Evolutionary conservation across 768 basidiomycete genomes (phyloP).

Genomic region (Pleurotus pulmonarius): DNA sequence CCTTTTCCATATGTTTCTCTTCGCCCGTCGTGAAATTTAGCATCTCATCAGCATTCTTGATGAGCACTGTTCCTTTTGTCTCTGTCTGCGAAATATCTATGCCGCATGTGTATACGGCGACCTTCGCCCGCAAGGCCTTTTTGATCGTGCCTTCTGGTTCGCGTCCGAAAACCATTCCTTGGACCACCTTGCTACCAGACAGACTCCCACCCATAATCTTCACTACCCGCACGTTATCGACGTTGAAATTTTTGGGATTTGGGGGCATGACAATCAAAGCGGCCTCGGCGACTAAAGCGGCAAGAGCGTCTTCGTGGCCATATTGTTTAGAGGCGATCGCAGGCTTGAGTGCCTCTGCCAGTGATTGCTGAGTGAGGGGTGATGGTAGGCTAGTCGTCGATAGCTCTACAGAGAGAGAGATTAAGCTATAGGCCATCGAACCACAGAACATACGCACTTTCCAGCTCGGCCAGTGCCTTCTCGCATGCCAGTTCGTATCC

Average conservation of each 20-base stretch:
- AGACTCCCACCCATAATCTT: slow-evolving; percentile 97
- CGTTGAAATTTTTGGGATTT: slow-evolving; percentile 91
- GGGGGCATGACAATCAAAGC: slow-evolving; percentile 88
- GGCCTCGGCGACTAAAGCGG: slow-evolving; percentile 87
- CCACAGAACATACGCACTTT: slow-evolving; percentile 56
- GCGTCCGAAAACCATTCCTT: slow-evolving; percentile 97
- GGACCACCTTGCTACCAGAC: slow-evolving; percentile 80
- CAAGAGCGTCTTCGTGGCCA: slow-evolving; percentile 81
- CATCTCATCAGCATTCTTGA: slow-evolving; percentile 95
- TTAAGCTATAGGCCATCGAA: slow-evolving; percentile 11
- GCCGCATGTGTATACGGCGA: slow-evolving; percentile 91
- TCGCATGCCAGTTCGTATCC: slow-evolving; percentile 90
- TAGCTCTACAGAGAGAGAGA: slow-evolving; percentile 44
- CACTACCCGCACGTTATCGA: slow-evolving; percentile 96
- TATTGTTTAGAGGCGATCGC: slow-evolving; percentile 98
- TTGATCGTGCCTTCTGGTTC: slow-evolving; percentile 91
- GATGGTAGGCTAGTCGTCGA: slow-evolving; percentile 66
- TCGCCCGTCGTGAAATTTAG: slow-evolving; percentile 95
- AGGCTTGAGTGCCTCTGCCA: slow-evolving; percentile 78
- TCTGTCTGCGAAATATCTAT: slow-evolving; percentile 96
- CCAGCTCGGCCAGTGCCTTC: slow-evolving; percentile 84
- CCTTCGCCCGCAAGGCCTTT: slow-evolving; percentile 82
- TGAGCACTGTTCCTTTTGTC: slow-evolving; percentile 96
- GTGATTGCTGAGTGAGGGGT: slow-evolving; percentile 66
- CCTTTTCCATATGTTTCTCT: slow-evolving; percentile 95